Conservation (phyloP, 1,284 basidiomycete species). For the Afroboletus lepidellus region DNA sequence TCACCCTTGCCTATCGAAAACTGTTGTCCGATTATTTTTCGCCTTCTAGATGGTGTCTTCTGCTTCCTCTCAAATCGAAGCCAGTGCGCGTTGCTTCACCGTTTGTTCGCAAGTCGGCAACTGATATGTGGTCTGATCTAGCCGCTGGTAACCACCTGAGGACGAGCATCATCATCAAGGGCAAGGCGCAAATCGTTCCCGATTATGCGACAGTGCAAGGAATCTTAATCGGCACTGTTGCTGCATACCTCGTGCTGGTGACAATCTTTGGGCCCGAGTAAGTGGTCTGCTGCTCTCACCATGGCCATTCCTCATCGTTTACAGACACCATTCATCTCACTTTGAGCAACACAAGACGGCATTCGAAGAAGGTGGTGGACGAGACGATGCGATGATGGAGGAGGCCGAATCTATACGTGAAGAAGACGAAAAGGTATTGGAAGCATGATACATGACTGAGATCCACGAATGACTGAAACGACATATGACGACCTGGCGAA, state of each 20-base stretch:
- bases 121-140: conserved; percentile 25
- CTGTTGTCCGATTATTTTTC: neutral
- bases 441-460: conserved; percentile 11
- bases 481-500: neutral
- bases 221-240: conserved; percentile 79
- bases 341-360: conserved; percentile 84
- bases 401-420: conserved; percentile 7
- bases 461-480: neutral
- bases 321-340: conserved; percentile 74
- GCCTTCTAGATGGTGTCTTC: conserved; percentile 76
- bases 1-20: conserved; percentile 1
- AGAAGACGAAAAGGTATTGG: conserved; percentile 20
- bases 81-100: conserved; percentile 50
- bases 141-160: conserved; percentile 58
- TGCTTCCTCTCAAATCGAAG: conserved; percentile 90
- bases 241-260: conserved; percentile 67
- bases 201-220: conserved; percentile 88
- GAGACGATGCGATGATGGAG: conserved; percentile 41
- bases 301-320: neutral
- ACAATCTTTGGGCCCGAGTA: conserved; percentile 75
- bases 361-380: conserved; percentile 71
- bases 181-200: conserved; percentile 47
- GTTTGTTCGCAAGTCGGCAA: neutral
- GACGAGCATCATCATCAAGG: conserved; percentile 52
- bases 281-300: conserved; percentile 25